Evolutionary conservation across 805 yeast species (phyloP), one percentile per base, ranked within the genome.

Genomic region (Yarrowia sp.): DNA sequence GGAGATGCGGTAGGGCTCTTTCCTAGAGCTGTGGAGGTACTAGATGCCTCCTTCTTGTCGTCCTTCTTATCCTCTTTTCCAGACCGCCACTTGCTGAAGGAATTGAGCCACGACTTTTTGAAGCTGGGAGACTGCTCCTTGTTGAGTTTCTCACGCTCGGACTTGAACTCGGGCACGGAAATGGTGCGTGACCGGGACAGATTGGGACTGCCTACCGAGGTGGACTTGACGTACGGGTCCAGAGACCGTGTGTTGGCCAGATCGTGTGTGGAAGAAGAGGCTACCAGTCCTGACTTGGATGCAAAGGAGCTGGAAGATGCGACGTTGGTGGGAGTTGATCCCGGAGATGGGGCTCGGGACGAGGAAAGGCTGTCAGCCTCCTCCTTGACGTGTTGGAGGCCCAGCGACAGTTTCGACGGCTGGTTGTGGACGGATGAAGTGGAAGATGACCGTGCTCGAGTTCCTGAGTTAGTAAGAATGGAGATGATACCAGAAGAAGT

Each of bases 81-180:
- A 7, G 41, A 22, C 7, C 51, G 9, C 63, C 49, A 58, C 6
- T 33, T 58, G 51, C 51, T 41, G 51, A 58, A 43, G 4, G 51
- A 43, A 32, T 32, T 58, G 24, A 54, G 61, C 61, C 61, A 54
- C 35, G 61, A 7, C 35, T 54, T 54, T 24, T 54, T 54, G 61
- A 54, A 54, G n/a, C 61, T 24, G 7, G 61, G 46, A n/a, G 61
- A 54, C 35, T 54, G 61, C 21, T 54, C 61, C 46, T 54, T 54
- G 61, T 24, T 38, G 35, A 54, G 46, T 17, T 54, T 54, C n/a
- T 54, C 61, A 4, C 61, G 44, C 61, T 54, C 61, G n/a, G 33
- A 10, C 16, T 54, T 54, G 46, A 54, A 54, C 21, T 54, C 61
- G 14, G 61, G 61, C 17, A 46, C 61, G 10, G 61, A 54, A 9